Evolutionary conservation across 148 eudicot genomes (phyloP).

Genomic region (Camellia lanceoleosa): DNA sequence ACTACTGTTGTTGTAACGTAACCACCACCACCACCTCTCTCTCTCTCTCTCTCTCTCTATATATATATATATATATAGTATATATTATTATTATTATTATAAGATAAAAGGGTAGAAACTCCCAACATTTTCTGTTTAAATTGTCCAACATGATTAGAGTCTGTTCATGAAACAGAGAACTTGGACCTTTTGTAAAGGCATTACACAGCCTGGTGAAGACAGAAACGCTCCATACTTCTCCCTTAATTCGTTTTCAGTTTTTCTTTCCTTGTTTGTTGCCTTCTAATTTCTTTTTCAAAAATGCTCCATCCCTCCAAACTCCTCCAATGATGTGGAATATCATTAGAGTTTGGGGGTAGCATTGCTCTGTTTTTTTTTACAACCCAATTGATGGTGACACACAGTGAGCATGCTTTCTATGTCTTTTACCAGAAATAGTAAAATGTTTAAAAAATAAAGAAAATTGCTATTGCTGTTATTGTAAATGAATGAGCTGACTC

Average conservation of each 20-base stretch:
- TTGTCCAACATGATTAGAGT: slow-evolving; percentile 33
- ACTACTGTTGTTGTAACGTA: slow-evolving; percentile 24
- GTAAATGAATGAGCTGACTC: no score
- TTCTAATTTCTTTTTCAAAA: no score
- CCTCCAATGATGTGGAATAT: no score
- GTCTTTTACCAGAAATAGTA: no score
- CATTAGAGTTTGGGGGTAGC: no score
- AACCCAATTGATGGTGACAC: no score
- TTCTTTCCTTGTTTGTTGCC: not conserved
- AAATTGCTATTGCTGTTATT: no score
- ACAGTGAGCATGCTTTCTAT: no score
- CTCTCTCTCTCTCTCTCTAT: not conserved
- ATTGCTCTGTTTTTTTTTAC: not conserved
- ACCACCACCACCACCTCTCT: not conserved
- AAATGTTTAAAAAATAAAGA: no score
- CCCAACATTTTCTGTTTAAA: slow-evolving; percentile 27
- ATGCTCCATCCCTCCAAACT: not conserved
- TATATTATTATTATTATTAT: not conserved
- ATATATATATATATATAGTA: slow-evolving; percentile 10
- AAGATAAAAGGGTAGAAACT: not conserved
- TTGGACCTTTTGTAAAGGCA: slow-evolving; percentile 37
- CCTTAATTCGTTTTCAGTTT: not conserved
- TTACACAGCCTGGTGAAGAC: slow-evolving; percentile 34
- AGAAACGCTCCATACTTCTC: slow-evolving; percentile 44
- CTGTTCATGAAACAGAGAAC: slow-evolving; percentile 39